Percentiles rank a stretch among this genome's conserved stretches.
These are phyloP conservation scores for Pichia norvegensis DNA, from an alignment of 1,139 yeast species.

Conservation along the genomic window DNA sequence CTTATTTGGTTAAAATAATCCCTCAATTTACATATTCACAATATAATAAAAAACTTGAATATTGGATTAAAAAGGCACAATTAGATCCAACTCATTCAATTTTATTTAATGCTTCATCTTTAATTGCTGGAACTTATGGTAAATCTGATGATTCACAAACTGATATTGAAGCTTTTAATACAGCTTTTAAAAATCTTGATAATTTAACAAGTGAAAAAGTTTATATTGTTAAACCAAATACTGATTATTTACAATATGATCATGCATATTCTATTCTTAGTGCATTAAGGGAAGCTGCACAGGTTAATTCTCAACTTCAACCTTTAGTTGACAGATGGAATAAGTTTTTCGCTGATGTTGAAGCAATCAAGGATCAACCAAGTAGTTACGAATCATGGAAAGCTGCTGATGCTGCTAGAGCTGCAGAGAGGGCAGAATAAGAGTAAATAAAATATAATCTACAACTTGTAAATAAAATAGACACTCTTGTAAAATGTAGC, in stretches of 20 bases:
- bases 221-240: slow-evolving; percentile 8
- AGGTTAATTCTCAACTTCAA: slow-evolving; percentile 3
- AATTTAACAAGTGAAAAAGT: slow-evolving; percentile 9
- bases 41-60: slow-evolving; percentile 13
- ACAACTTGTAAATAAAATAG: too few species aligned
- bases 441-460: too few species aligned
- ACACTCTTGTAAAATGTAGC: too few species aligned
- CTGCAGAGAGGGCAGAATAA: not conserved
- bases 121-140: slow-evolving; percentile 13
- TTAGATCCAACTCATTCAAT: slow-evolving; percentile 10
- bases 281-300: slow-evolving; percentile 15
- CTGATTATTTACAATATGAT: slow-evolving; percentile 14
- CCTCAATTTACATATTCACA: slow-evolving; percentile 11
- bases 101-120: slow-evolving; percentile 10
- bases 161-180: slow-evolving; percentile 6
- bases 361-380: slow-evolving; percentile 1
- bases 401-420: not conserved
- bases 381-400: slow-evolving; percentile 8
- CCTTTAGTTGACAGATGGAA: slow-evolving; percentile 8
- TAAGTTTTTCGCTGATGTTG: slow-evolving; percentile 7
- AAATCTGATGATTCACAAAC: not conserved
- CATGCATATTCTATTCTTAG: slow-evolving; percentile 20
- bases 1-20: slow-evolving; percentile 14
- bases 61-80: slow-evolving; percentile 14
- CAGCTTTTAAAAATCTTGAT: slow-evolving; percentile 4